Evolutionary conservation across 441 rosid species (phyloP).

Genomic region (Heliophila coronopifolia): DNA sequence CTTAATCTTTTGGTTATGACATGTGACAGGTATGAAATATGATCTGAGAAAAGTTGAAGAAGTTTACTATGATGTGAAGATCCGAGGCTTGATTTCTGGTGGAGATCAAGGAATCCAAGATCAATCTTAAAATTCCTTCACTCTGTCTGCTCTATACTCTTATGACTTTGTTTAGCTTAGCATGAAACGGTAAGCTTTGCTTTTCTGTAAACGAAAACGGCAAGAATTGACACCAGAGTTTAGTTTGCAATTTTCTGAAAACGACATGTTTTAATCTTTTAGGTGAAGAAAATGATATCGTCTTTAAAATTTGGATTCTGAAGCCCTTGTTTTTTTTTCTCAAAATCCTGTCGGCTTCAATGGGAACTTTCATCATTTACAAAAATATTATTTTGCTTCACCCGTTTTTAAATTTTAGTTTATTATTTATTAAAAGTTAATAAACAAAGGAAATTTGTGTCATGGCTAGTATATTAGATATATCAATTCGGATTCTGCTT

Average conservation of each 20-base stretch:
- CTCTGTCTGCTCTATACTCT: background rate
- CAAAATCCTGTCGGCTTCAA: no score
- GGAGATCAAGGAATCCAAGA: constrained; percentile 41
- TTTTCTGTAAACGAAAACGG: constrained; percentile 14
- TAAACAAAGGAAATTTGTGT: no score
- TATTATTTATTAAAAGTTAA: no score
- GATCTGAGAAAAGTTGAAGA: constrained; percentile 78
- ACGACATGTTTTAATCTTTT: background rate
- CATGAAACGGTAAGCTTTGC: background rate
- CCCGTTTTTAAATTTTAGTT: no score
- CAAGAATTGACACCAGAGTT: background rate
- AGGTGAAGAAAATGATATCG: no score
- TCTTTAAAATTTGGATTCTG: no score
- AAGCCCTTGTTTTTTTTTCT: no score
- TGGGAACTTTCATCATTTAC: no score
- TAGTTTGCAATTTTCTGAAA: background rate
- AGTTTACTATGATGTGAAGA: constrained; percentile 77
- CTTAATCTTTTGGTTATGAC: background rate
- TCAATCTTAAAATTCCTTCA: constrained; percentile 19
- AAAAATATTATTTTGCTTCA: no score
- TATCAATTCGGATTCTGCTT: no score
- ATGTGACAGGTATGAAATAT: constrained; percentile 63
- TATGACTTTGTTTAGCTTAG: background rate
- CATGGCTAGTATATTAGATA: no score
- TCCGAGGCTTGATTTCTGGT: constrained; percentile 52